These are phyloP conservation scores for Alternaria burnsii DNA, from an alignment of 2,329 filamentous ascomycete species.

Conservation along the genomic window DNA sequence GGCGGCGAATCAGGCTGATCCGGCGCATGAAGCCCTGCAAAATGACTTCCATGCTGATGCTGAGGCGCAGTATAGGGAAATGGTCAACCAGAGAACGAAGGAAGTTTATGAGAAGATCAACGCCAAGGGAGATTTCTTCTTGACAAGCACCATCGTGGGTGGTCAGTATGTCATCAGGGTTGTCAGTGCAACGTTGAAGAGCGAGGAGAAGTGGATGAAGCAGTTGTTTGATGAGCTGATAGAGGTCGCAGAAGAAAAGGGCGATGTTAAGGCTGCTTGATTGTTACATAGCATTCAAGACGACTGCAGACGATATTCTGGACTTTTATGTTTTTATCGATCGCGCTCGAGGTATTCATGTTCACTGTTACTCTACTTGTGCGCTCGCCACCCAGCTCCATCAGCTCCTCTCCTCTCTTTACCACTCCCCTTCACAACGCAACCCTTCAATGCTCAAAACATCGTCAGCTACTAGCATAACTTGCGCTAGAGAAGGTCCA, in stretches of 20 bases:
- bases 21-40: conserved; percentile 41
- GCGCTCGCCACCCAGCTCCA: background rate
- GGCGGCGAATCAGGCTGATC: conserved; percentile 28
- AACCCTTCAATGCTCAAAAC: background rate
- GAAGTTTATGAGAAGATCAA: conserved; percentile 80
- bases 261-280: background rate
- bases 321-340: background rate
- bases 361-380: background rate
- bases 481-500: background rate
- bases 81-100: conserved; percentile 74
- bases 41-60: conserved; percentile 49
- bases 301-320: background rate
- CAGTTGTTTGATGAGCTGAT: conserved; percentile 79
- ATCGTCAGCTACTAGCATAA: background rate
- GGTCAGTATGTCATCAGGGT: conserved; percentile 82
- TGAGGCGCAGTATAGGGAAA: conserved; percentile 56
- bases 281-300: background rate
- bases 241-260: conserved; percentile 57
- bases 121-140: conserved; percentile 76
- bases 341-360: background rate
- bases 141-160: conserved; percentile 79
- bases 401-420: background rate
- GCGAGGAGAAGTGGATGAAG: conserved; percentile 76
- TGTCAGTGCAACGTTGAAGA: conserved; percentile 74
- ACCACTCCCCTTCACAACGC: background rate